A percentile compares a stretch with the other conserved stretches of the same genome.
phyloP scores from a whole-genome alignment of 208 protist genomes.

The Herpetomonas tarakana region DNA sequence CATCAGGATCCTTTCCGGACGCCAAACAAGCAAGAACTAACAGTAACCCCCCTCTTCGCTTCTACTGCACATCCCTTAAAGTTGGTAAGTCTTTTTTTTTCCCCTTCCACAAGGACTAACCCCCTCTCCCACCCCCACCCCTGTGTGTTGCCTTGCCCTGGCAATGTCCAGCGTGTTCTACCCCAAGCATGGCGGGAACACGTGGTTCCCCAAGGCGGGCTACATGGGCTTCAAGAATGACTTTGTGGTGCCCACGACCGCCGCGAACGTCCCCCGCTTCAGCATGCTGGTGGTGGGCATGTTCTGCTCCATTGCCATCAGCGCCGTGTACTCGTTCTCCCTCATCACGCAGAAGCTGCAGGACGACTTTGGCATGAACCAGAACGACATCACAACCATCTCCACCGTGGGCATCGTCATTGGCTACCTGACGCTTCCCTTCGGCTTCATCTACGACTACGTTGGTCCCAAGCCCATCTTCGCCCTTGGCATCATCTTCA shows the following conservation, averaged over 20 bases:
- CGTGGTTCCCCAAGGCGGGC: slow-evolving; percentile 13
- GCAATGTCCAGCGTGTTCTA: not conserved
- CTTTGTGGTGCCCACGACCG: slow-evolving; percentile 9
- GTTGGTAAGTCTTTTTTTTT: not conserved
- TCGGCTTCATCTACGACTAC: slow-evolving; percentile 56
- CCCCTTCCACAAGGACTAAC: not conserved
- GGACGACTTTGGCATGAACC: slow-evolving; percentile 24
- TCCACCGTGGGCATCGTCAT: slow-evolving; percentile 53
- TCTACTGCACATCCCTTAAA: too few relatives aligned
- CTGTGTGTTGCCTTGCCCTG: too few relatives aligned
- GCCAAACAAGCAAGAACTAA: too few relatives aligned
- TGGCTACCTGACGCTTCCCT: slow-evolving; percentile 48
- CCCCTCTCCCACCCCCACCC: too few relatives aligned
- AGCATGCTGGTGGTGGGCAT: slow-evolving; percentile 36
- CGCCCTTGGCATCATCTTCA: slow-evolving; percentile 27
- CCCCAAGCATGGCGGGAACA: slow-evolving; percentile 1
- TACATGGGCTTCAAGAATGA: slow-evolving; percentile 24
- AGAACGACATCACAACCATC: slow-evolving; percentile 53
- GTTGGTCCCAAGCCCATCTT: slow-evolving; percentile 52
- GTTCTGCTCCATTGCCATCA: slow-evolving; percentile 40
- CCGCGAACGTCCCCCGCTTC: slow-evolving; percentile 28
- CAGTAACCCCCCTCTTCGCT: too few relatives aligned
- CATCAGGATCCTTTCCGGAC: too few relatives aligned
- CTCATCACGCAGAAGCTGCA: slow-evolving; percentile 37
- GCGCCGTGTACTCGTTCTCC: slow-evolving; percentile 35